A percentile compares a stretch with the other conserved stretches of the same genome.
phyloP scores from a whole-genome alignment of 768 basidiomycete species.

The Mycena albidolilacea region DNA sequence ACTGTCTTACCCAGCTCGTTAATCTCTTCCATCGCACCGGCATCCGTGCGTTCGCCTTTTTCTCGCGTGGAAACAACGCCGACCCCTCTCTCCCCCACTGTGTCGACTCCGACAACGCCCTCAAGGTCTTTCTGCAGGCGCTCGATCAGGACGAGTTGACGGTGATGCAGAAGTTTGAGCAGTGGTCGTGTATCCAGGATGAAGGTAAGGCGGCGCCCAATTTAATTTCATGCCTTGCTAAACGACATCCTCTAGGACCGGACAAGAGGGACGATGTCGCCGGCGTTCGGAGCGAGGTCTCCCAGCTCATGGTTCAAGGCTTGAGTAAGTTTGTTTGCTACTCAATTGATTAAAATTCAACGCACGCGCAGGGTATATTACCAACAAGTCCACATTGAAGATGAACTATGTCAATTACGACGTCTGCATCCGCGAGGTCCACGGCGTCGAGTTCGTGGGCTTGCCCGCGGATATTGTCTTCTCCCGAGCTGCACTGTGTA shows the following conservation, averaged over 20 bases:
- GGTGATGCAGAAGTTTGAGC: conserved; percentile 1
- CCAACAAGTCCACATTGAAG: background rate
- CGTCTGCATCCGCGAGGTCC: background rate
- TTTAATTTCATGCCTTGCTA: too few relatives aligned
- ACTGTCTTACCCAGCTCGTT: background rate
- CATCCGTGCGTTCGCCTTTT: background rate
- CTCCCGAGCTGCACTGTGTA: background rate
- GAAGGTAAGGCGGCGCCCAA: too few relatives aligned
- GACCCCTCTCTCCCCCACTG: background rate
- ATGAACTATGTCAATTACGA: background rate
- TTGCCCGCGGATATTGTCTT: background rate
- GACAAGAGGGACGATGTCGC: too few relatives aligned
- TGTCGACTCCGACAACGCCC: background rate
- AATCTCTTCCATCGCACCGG: conserved; percentile 9
- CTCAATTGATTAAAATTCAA: too few relatives aligned
- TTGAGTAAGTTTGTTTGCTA: too few relatives aligned
- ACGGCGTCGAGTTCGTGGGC: background rate
- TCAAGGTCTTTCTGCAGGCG: background rate
- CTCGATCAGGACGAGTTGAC: background rate
- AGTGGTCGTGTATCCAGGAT: background rate
- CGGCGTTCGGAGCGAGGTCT: background rate
- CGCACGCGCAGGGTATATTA: background rate
- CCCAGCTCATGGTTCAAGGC: background rate
- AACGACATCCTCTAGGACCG: too few relatives aligned
- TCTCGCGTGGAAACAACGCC: background rate